A percentile compares a stretch with the other conserved stretches of the same genome.
phyloP scores from a whole-genome alignment of 148 eudicot species.

The Nepenthes mirabilis region DNA sequence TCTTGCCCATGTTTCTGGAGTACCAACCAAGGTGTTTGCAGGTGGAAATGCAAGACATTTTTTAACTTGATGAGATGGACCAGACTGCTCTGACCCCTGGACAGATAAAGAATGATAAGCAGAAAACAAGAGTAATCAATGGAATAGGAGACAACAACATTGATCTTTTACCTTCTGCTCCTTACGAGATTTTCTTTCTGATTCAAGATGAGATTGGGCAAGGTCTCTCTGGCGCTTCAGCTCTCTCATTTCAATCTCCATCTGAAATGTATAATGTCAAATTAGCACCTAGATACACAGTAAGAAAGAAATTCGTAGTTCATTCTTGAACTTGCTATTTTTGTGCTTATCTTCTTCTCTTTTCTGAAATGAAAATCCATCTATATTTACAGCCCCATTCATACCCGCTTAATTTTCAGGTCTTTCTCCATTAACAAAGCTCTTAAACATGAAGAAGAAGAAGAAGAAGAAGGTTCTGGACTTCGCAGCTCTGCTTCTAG shows the following conservation, averaged over 20 bases:
- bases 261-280: constrained; percentile 21
- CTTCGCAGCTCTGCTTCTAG: constrained; percentile 85
- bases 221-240: constrained; percentile 69
- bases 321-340: background rate
- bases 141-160: background rate
- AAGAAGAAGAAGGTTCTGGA: constrained; percentile 61
- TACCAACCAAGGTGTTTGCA: constrained; percentile 3
- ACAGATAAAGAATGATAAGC: constrained; percentile 7
- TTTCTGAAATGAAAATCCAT: background rate
- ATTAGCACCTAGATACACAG: background rate
- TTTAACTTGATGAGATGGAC: constrained; percentile 53
- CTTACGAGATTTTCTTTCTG: constrained; percentile 59
- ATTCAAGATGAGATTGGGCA: constrained; percentile 66
- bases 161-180: constrained; percentile 46
- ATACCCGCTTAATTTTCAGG: constrained; percentile 74
- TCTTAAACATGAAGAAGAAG: constrained; percentile 38
- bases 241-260: constrained; percentile 85
- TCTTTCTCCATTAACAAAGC: constrained; percentile 67
- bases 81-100: constrained; percentile 42
- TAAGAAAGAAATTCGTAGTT: background rate
- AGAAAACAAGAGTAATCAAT: constrained; percentile 1
- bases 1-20: constrained; percentile 20
- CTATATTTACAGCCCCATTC: background rate
- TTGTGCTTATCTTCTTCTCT: background rate
- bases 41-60: constrained; percentile 51